Conservation (phyloP, 129 eudicot species). For the Deinandra increscens region DNA sequence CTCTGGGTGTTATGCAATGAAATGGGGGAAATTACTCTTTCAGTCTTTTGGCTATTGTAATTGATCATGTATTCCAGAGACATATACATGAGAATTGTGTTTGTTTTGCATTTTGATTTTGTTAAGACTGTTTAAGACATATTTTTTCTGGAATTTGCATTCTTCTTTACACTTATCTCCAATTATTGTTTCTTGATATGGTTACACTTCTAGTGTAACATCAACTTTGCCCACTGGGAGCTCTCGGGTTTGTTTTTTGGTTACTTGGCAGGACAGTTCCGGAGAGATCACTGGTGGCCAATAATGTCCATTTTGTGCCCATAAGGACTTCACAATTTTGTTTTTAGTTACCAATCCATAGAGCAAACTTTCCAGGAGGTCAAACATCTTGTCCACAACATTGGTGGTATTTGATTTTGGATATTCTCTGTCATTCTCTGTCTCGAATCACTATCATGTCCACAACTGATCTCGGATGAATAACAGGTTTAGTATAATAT, state of each 20-base stretch:
- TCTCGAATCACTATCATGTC: too few species aligned
- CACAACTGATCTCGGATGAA: too few species aligned
- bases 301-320: too few species aligned
- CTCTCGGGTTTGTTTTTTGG: background rate
- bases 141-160: background rate
- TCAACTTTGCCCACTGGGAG: background rate
- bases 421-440: too few species aligned
- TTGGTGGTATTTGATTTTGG: too few species aligned
- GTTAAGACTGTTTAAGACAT: conserved; percentile 4
- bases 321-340: background rate
- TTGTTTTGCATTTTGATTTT: background rate
- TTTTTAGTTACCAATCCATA: background rate
- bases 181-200: background rate
- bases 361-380: background rate
- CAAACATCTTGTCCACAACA: background rate
- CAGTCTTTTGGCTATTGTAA: too few species aligned
- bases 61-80: background rate
- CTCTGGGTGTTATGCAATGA: too few species aligned
- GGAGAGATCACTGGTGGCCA: background rate
- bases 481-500: too few species aligned
- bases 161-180: background rate
- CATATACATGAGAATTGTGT: background rate
- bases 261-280: background rate
- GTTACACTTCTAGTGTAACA: background rate
- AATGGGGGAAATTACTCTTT: too few species aligned